Conservation (phyloP, 306 rosid species). For the Acmispon strigosus region DNA sequence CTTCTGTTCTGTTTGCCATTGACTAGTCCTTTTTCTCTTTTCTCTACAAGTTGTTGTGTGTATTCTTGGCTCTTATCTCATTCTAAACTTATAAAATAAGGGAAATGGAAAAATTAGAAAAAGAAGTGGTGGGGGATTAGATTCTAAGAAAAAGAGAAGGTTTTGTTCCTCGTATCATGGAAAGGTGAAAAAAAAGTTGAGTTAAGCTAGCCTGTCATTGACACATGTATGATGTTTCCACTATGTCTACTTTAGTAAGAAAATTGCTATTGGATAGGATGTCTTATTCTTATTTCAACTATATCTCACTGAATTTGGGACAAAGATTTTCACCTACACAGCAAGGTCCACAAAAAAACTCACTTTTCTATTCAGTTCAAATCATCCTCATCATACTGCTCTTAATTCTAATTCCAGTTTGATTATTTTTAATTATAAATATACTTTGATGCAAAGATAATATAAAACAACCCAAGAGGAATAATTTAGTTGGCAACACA, state of each 20-base stretch:
- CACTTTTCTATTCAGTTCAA: constrained; percentile 9
- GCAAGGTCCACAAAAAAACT: constrained; percentile 30
- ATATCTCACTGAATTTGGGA: constrained; percentile 24
- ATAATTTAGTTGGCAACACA: too few relatives aligned
- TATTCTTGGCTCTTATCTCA: constrained; percentile 32
- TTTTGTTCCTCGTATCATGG: constrained; percentile 56
- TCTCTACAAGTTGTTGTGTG: constrained; percentile 18
- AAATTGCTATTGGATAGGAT: constrained; percentile 29
- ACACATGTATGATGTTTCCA: constrained; percentile 46
- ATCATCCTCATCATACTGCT: constrained; percentile 16
- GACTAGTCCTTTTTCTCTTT: background rate
- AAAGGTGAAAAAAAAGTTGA: constrained; percentile 37
- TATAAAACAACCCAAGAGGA: too few relatives aligned
- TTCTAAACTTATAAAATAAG: constrained; percentile 13
- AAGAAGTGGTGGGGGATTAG: constrained; percentile 48
- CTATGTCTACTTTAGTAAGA: constrained; percentile 26
- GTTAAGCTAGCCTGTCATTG: constrained; percentile 43
- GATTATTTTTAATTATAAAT: background rate
- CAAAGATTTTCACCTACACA: constrained; percentile 38
- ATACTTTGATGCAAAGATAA: background rate
- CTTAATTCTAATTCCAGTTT: constrained; percentile 19
- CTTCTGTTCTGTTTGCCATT: constrained; percentile 19
- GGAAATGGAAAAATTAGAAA: background rate
- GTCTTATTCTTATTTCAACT: constrained; percentile 36
- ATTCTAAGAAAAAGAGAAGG: constrained; percentile 48